Evolutionary conservation across 805 yeast species (phyloP).

Genomic region (Pichia sporocuriosa): DNA sequence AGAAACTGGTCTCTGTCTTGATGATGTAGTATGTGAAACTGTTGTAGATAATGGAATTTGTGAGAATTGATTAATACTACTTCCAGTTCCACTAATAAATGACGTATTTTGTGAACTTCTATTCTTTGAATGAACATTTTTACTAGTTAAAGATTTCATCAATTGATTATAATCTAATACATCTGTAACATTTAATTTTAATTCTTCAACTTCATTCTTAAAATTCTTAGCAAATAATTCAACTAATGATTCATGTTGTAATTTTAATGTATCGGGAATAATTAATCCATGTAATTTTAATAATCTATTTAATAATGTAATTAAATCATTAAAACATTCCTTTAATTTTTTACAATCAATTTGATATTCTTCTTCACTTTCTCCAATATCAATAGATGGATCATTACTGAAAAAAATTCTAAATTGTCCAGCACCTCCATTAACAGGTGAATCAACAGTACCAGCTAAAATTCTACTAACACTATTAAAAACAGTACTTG

Average conservation of each 20-base stretch:
- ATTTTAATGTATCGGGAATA: constrained; percentile 47
- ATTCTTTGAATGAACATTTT: constrained; percentile 14
- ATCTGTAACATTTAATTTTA: constrained; percentile 29
- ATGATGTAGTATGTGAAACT: not conserved
- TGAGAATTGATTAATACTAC: constrained; percentile 4
- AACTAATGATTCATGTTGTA: constrained; percentile 62
- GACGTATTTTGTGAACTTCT: constrained; percentile 2
- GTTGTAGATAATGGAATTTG: not conserved
- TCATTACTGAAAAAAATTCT: constrained; percentile 47
- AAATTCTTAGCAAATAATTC: constrained; percentile 63
- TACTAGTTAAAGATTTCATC: constrained; percentile 15
- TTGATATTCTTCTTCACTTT: constrained; percentile 20
- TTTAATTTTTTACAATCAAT: constrained; percentile 28
- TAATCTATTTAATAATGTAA: constrained; percentile 58
- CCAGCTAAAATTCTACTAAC: constrained; percentile 70
- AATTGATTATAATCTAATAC: constrained; percentile 14
- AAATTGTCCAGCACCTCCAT: constrained; percentile 87
- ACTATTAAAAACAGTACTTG: constrained; percentile 46
- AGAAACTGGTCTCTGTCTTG: constrained; percentile 2
- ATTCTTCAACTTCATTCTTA: constrained; percentile 48
- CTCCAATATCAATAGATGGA: constrained; percentile 12
- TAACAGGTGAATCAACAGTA: constrained; percentile 86
- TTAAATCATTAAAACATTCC: constrained; percentile 60
- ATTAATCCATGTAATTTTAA: constrained; percentile 62
- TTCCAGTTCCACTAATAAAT: not conserved